phyloP scores from a whole-genome alignment of 768 basidiomycete species.

The Coprinopsis strossmayeri region DNA sequence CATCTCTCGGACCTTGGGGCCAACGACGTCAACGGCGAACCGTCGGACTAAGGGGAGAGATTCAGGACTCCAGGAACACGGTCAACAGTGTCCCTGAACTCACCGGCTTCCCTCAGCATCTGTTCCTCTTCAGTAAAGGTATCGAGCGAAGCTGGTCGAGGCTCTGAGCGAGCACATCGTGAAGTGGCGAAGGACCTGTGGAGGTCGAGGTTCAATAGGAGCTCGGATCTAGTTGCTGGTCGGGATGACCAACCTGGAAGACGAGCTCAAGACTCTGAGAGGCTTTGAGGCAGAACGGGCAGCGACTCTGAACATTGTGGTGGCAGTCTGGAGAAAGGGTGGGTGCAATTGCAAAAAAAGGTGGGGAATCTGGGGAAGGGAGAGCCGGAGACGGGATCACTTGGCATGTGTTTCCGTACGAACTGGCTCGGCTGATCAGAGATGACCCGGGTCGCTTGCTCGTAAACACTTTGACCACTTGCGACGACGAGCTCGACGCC shows the following conservation, averaged over 20 bases:
- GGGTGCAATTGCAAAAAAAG: neutral
- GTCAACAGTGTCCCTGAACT: slow-evolving; percentile 12
- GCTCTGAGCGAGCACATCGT: slow-evolving; percentile 22
- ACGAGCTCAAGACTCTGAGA: slow-evolving; percentile 11
- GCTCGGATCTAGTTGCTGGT: neutral
- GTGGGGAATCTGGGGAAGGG: neutral
- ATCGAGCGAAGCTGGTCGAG: slow-evolving; percentile 53
- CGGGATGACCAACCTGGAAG: slow-evolving; percentile 6
- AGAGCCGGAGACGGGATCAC: neutral
- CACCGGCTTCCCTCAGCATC: slow-evolving; percentile 89
- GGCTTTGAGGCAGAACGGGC: slow-evolving; percentile 16
- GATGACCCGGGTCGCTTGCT: slow-evolving; percentile 2
- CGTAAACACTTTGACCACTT: neutral
- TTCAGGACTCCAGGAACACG: neutral
- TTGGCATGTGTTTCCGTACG: slow-evolving; percentile 17
- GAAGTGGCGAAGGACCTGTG: slow-evolving; percentile 33
- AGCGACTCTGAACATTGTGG: slow-evolving; percentile 21
- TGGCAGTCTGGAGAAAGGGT: slow-evolving; percentile 1
- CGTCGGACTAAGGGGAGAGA: slow-evolving; percentile 56
- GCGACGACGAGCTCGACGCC: slow-evolving; percentile 3
- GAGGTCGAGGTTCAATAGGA: too few species aligned
- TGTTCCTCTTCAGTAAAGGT: slow-evolving; percentile 91
- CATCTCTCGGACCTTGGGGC: slow-evolving; percentile 92
- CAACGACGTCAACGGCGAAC: slow-evolving; percentile 86
- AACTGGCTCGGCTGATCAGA: neutral